Conservation (phyloP, 192 early-diverging fungal genomes). For the Podila clonocystis region DNA sequence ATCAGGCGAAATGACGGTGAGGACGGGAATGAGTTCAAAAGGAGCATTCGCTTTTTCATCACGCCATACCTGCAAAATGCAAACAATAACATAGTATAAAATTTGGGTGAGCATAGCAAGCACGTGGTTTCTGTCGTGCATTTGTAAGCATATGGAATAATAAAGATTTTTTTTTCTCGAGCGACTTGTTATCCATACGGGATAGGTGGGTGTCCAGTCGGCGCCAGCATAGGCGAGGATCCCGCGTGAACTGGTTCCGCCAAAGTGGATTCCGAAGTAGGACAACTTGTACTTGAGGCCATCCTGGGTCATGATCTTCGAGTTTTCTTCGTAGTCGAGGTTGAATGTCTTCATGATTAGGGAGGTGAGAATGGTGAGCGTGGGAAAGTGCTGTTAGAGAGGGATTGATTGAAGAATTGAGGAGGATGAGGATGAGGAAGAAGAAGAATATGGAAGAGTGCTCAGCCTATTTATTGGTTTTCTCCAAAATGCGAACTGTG, state of each 20-base stretch:
- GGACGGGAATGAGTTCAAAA: constrained; percentile 26
- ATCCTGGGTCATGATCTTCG: constrained; percentile 12
- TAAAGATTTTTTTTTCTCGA: background rate
- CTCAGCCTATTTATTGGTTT: too few species aligned
- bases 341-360: constrained; percentile 26
- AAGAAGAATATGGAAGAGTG: too few species aligned
- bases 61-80: constrained; percentile 14
- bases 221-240: constrained; percentile 34
- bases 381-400: too few species aligned
- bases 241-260: constrained; percentile 19
- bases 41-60: constrained; percentile 16
- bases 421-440: too few species aligned
- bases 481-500: too few species aligned
- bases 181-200: background rate
- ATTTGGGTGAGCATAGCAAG: background rate
- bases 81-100: background rate
- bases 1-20: constrained; percentile 25
- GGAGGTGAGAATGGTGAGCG: too few species aligned
- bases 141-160: background rate
- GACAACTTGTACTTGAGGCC: constrained; percentile 22
- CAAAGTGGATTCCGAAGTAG: constrained; percentile 30
- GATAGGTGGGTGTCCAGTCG: constrained; percentile 25
- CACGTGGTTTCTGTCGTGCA: too few species aligned
- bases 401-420: too few species aligned
- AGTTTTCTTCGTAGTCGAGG: constrained; percentile 28